Base-by-base conservation (phyloP, 768 basidiomycete species). In the Dictyophora rubrovolvata region DNA sequence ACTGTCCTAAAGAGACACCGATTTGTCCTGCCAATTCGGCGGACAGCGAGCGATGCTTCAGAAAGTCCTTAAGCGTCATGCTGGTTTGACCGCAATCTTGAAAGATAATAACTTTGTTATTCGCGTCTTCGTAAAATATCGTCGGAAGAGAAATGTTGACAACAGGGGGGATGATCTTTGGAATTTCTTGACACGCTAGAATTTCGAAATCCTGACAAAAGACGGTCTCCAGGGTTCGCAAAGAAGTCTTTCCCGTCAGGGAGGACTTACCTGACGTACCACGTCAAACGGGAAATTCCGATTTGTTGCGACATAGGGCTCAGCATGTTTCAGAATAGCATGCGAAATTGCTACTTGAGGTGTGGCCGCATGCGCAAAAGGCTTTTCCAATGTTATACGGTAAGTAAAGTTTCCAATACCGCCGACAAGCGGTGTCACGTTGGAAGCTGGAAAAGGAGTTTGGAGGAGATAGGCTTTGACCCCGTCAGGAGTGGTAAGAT, bases 291-390 rank as follows among this genome's bases (percentile, higher is more conserved):
- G 18, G 62, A 65, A 72, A 48, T 28, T 49, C 20, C 21, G 55
- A 53, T 36, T 63, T 60, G 34, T 18, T 55, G 70, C 75, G 65
- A 70, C 67, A 61, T 76, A 81, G 22, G 76, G 70, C 52, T 77
- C 74, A 11, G 76, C 75, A 68, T 86, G 81, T 68, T 87, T 87
- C 49, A 85, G 63, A 34, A 86, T 72, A 16, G 82, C 66, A 5
- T 81, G 83, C 2, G 18, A 20, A 36, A 54, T 22, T 14, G 14
- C 2, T 12, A 2, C 18, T 10, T 36, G 5, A 14, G 42, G 10
- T 42, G n/a, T n/a, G 54, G 66, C 59, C 3, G 64, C 69, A 0
- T 77, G 80, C 37, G 74, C 65, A 58, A 77, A 70, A 9, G 75
- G 72, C 34, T 51, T 61, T 16, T 60, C 62, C 47, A 85, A 72